Conservation (phyloP, 2,329 filamentous ascomycete species). For the Karstenula rhodostoma region DNA sequence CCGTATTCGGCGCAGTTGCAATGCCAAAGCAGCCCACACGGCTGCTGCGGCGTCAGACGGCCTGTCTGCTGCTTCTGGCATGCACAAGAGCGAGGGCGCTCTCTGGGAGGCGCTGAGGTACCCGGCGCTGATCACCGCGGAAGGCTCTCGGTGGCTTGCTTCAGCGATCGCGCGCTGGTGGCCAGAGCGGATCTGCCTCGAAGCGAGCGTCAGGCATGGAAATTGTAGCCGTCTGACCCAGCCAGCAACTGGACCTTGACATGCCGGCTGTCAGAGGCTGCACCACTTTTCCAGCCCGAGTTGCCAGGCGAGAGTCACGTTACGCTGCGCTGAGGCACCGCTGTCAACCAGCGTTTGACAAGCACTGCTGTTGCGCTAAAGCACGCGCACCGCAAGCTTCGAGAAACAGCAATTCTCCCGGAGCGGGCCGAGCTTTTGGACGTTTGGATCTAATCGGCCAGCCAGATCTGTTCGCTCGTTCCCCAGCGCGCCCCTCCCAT, state of each 20-base stretch:
- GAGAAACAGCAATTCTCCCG: slow-evolving; percentile 49
- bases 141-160: slow-evolving; percentile 37
- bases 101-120: slow-evolving; percentile 14
- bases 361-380: slow-evolving; percentile 37
- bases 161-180: slow-evolving; percentile 35
- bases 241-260: slow-evolving; percentile 21
- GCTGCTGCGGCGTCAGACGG: slow-evolving; percentile 23
- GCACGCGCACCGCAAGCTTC: slow-evolving; percentile 42
- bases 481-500: slow-evolving; percentile 29
- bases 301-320: slow-evolving; percentile 29
- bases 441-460: slow-evolving; percentile 43
- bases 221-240: slow-evolving; percentile 42
- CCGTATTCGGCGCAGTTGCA: slow-evolving; percentile 24
- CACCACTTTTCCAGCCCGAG: slow-evolving; percentile 17
- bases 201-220: slow-evolving; percentile 34
- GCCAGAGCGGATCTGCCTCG: slow-evolving; percentile 38
- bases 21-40: slow-evolving; percentile 9
- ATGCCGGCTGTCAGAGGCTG: slow-evolving; percentile 23
- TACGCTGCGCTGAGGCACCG: slow-evolving; percentile 36
- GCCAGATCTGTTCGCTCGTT: slow-evolving; percentile 46
- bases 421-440: slow-evolving; percentile 50
- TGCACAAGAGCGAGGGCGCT: slow-evolving; percentile 29
- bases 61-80: slow-evolving; percentile 38
- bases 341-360: slow-evolving; percentile 42
- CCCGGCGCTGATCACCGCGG: slow-evolving; percentile 42